Conservation (phyloP, 805 yeast species). For the Starmera quercuum region DNA sequence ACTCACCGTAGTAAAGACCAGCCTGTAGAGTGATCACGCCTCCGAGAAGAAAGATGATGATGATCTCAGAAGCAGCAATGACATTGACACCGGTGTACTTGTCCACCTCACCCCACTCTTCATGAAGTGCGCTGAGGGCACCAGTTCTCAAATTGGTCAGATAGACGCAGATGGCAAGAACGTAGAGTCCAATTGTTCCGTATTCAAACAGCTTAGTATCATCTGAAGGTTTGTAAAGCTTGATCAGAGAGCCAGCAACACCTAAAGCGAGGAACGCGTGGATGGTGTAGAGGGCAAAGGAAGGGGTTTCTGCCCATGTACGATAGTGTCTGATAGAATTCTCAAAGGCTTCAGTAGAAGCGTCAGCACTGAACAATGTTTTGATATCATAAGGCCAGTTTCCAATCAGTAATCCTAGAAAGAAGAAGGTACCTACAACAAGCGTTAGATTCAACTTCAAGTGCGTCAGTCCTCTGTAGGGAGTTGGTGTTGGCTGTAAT, state of each 20-base stretch:
- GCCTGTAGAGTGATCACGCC: slow-evolving; percentile 84
- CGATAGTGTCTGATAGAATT: slow-evolving; percentile 68
- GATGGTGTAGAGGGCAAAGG: slow-evolving; percentile 48
- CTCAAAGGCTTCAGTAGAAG: slow-evolving; percentile 46
- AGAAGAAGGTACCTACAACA: slow-evolving; percentile 53
- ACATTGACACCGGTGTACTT: slow-evolving; percentile 81
- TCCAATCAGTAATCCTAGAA: slow-evolving; percentile 70
- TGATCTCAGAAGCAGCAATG: slow-evolving; percentile 80
- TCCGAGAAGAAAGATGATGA: slow-evolving; percentile 59
- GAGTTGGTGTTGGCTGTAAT: slow-evolving; percentile 11
- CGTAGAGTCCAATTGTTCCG: slow-evolving; percentile 68
- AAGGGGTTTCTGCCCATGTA: slow-evolving; percentile 62
- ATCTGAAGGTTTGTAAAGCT: slow-evolving; percentile 80
- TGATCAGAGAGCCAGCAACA: slow-evolving; percentile 62
- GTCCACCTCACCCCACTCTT: slow-evolving; percentile 93
- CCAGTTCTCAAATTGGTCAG: slow-evolving; percentile 84
- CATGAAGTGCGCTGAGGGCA: slow-evolving; percentile 54
- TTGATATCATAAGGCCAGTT: slow-evolving; percentile 78
- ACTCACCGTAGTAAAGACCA: slow-evolving; percentile 82
- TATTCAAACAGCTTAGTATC: slow-evolving; percentile 87
- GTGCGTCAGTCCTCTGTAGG: too few species aligned
- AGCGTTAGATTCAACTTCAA: too few species aligned
- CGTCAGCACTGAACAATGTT: slow-evolving; percentile 58
- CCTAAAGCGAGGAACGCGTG: slow-evolving; percentile 61
- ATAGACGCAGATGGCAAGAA: slow-evolving; percentile 70